A percentile compares a stretch with the other conserved stretches of the same genome.
phyloP scores from a whole-genome alignment of 768 basidiomycete genomes.

The Phaffia australis region DNA sequence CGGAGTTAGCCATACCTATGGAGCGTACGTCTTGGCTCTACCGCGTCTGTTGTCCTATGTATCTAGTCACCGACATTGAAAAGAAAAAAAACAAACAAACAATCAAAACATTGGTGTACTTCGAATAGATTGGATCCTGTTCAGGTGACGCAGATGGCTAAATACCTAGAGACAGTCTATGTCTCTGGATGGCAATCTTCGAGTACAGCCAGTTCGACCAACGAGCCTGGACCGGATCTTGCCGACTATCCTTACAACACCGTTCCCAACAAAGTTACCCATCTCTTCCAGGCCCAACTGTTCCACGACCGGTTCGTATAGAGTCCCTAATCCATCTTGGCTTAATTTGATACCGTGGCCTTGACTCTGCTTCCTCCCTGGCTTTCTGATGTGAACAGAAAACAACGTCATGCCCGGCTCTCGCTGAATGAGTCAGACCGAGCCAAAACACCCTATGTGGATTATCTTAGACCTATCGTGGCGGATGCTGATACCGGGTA shows the following conservation, averaged over 20 bases:
- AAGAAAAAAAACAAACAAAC: not conserved
- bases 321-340: not conserved
- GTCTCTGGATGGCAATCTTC: slow-evolving; percentile 82
- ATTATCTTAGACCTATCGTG: slow-evolving; percentile 62
- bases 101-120: not conserved
- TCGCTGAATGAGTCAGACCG: slow-evolving; percentile 17
- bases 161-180: slow-evolving; percentile 93
- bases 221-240: slow-evolving; percentile 97
- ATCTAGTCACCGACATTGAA: not conserved
- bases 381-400: slow-evolving; percentile 1
- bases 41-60: slow-evolving; percentile 8
- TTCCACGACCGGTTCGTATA: slow-evolving; percentile 72
- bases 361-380: not conserved
- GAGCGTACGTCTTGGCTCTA: slow-evolving; percentile 63
- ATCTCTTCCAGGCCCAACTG: slow-evolving; percentile 92
- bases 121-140: slow-evolving; percentile 80
- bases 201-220: slow-evolving; percentile 81
- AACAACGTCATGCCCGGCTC: slow-evolving; percentile 25
- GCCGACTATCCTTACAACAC: slow-evolving; percentile 99
- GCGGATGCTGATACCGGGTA: slow-evolving; percentile 87
- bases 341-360: not conserved
- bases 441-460: slow-evolving; percentile 15
- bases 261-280: slow-evolving; percentile 96
- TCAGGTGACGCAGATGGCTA: slow-evolving; percentile 96
- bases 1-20: slow-evolving; percentile 89